A percentile compares a stretch with the other conserved stretches of the same genome.
phyloP scores from a whole-genome alignment of 2,329 filamentous ascomycete species.

The Westerdykella ornata region DNA sequence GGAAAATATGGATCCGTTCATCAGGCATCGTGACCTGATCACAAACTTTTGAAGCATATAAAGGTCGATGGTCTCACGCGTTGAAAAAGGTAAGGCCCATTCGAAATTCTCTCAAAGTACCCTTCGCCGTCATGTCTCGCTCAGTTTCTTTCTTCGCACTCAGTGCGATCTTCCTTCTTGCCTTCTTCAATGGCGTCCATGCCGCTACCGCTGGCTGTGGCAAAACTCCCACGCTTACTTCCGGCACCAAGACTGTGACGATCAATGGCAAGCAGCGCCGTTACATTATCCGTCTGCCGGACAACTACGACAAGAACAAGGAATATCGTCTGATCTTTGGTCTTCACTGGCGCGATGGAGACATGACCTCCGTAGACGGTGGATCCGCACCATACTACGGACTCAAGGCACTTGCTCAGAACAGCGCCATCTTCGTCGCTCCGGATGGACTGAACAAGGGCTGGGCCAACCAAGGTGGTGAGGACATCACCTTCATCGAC shows the following conservation, averaged over 20 bases:
- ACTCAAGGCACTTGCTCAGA: slow-evolving; percentile 24
- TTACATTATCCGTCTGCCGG: slow-evolving; percentile 36
- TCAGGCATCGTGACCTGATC: too few relatives aligned
- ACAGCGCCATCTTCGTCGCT: slow-evolving; percentile 39
- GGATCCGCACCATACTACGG: slow-evolving; percentile 31
- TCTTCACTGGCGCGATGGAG: slow-evolving; percentile 37
- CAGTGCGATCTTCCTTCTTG: too few relatives aligned
- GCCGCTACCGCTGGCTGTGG: slow-evolving; percentile 1
- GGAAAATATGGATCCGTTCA: too few relatives aligned
- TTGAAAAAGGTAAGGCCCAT: too few relatives aligned
- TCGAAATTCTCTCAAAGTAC: too few relatives aligned
- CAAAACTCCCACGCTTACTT: not conserved
- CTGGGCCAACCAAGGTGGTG: slow-evolving; percentile 38
- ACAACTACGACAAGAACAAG: slow-evolving; percentile 33
- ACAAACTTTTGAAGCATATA: too few relatives aligned
- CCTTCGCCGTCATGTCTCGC: too few relatives aligned
- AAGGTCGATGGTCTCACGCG: too few relatives aligned
- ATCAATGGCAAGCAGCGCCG: slow-evolving; percentile 34
- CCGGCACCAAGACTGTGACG: not conserved
- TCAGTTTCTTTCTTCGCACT: too few relatives aligned
- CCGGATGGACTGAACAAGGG: slow-evolving; percentile 32
- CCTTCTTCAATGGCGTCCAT: not conserved
- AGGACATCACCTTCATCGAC: slow-evolving; percentile 38
- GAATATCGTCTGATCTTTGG: slow-evolving; percentile 38
- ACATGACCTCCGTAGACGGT: slow-evolving; percentile 21